Evolutionary conservation across 2,329 filamentous ascomycete species (phyloP), one percentile per base, ranked within the genome.

Genomic region (Aureobasidium mangrovei): DNA sequence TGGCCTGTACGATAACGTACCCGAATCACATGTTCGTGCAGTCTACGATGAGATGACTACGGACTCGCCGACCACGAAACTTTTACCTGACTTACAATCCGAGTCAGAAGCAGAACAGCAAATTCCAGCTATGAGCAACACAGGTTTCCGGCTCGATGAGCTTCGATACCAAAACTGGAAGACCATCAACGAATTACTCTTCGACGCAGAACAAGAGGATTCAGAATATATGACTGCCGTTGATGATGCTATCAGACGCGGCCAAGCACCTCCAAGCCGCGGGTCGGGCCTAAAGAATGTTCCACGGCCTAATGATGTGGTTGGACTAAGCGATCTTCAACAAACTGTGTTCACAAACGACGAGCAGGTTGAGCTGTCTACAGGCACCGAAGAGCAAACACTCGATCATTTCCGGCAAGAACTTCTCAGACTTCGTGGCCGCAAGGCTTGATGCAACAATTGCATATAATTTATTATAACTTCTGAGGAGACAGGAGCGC

Each of bases 81-180:
- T 49, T 9, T n/a, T 49, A 10, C 28, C 46, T 24, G 6, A 27
- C n/a, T n/a, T 26, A 28, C 2, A 6, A 26, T 24, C 31, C 24
- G 39, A 51, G 18, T 4, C 32, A 40, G 9, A 10, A 18, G 10
- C 29, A 45, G 33, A 40, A 12, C 39, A 55, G 10, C 18, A 39
- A 6, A 46, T 58, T 12, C 43, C 57, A 24, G 55, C 58, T 7
- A 41, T 64, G n/a, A 67, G 64, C 38, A 40, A 65, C 2, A 72
- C 71, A 1, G 71, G 71, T 10, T 67, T 75, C 31, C 66, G 72
- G 0, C 61, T 77, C 10, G 70, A 70, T 38, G 67, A 72, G 26
- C 63, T 77, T 10, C 70, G 76, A 36, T 79, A 74, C 62, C 67
- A 70, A 56, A 77, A 77, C 56, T 79, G 77, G 77, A 65, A 70